These are phyloP conservation scores for Phalaenopsis equestris DNA, from an alignment of 106 monocot genomes.

Conservation along the genomic window DNA sequence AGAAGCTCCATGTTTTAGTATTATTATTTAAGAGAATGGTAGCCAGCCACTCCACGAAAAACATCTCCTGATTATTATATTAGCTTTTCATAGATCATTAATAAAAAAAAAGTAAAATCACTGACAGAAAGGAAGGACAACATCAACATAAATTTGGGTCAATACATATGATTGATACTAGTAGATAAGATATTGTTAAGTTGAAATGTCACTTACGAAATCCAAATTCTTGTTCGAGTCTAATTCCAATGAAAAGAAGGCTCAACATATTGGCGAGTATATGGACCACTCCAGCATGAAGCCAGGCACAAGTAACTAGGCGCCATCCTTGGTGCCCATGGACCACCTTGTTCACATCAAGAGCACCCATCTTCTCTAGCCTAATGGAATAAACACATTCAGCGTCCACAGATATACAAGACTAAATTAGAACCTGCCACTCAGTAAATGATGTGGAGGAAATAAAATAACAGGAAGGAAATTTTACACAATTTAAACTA, in stretches of 20 bases:
- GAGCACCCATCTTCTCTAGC: conserved; percentile 66
- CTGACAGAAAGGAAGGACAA: no score
- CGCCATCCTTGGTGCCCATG: conserved; percentile 58
- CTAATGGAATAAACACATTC: conserved; percentile 20
- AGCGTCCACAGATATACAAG: background rate
- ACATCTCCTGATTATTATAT: no score
- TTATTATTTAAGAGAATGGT: no score
- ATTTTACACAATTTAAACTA: background rate
- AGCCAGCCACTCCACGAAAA: no score
- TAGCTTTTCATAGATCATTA: no score
- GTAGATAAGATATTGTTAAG: background rate
- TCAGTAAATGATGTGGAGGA: background rate
- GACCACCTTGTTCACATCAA: conserved; percentile 55
- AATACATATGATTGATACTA: conserved; percentile 2
- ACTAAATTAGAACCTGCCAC: background rate
- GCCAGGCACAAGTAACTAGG: conserved; percentile 72
- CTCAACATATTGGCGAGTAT: conserved; percentile 85
- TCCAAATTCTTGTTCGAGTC: conserved; percentile 82
- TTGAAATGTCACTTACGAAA: conserved; percentile 44
- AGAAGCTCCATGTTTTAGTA: no score
- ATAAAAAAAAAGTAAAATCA: no score
- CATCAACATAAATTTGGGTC: background rate
- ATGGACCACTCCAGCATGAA: conserved; percentile 83
- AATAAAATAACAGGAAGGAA: background rate
- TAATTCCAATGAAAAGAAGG: conserved; percentile 67